Conservation (phyloP, 176 grass and related monocot species). For the Aegilops umbellulata region DNA sequence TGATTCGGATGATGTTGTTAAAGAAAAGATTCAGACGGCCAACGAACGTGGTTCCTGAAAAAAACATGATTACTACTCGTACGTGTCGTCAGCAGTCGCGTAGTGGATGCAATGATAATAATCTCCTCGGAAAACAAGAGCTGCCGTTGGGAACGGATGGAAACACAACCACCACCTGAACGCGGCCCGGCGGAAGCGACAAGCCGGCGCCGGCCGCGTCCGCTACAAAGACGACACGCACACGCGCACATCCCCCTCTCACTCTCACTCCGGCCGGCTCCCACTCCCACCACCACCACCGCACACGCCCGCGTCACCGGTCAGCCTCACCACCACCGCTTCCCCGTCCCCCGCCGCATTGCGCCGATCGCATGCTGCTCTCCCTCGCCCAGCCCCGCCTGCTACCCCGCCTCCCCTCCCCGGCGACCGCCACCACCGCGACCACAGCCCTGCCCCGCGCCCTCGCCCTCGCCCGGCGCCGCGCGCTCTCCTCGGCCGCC, state of each 20-base stretch:
- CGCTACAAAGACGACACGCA: neutral
- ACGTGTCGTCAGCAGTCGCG: no score
- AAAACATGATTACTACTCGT: no score
- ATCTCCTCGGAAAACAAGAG: neutral
- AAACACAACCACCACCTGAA: no score
- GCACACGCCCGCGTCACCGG: neutral
- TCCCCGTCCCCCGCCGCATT: neutral
- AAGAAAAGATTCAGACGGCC: no score
- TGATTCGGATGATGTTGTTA: no score
- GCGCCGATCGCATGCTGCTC: conserved; percentile 15
- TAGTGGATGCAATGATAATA: no score
- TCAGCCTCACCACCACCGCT: neutral
- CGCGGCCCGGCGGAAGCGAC: neutral
- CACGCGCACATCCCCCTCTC: neutral
- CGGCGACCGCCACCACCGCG: neutral
- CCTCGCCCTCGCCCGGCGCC: neutral
- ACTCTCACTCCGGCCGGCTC: neutral
- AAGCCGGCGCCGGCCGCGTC: conserved; percentile 14
- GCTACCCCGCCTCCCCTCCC: neutral
- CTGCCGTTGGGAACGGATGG: neutral
- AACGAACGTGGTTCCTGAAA: no score
- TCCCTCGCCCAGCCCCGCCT: neutral
- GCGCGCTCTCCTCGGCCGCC: neutral
- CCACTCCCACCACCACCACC: neutral
- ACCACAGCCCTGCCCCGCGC: no score